These are phyloP conservation scores for Penicillium sp. DNA, from an alignment of 2,329 filamentous ascomycete species.

Conservation along the genomic window DNA sequence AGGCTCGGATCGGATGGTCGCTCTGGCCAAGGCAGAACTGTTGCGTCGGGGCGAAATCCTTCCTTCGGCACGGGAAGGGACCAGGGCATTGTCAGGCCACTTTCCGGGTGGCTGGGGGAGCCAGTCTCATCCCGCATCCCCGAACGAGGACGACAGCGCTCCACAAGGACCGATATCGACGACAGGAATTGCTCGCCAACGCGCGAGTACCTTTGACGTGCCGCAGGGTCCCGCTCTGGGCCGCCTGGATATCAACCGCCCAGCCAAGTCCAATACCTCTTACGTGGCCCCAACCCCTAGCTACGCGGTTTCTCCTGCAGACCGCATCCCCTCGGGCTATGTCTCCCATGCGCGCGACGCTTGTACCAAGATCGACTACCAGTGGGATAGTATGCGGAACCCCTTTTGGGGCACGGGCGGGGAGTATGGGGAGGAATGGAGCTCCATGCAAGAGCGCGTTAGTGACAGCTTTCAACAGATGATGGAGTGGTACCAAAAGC, in stretches of 20 bases:
- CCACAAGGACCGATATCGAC: neutral
- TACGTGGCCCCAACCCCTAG: constrained; percentile 78
- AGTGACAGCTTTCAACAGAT: constrained; percentile 74
- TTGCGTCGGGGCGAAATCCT: constrained; percentile 70
- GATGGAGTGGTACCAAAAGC: constrained; percentile 75
- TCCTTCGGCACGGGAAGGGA: constrained; percentile 43
- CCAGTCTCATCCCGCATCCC: constrained; percentile 27
- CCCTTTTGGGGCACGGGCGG: constrained; percentile 87
- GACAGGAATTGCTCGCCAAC: constrained; percentile 39
- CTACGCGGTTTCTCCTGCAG: constrained; percentile 77
- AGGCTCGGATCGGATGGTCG: constrained; percentile 81
- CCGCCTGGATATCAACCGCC: constrained; percentile 34
- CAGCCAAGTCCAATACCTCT: constrained; percentile 36
- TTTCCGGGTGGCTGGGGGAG: constrained; percentile 60
- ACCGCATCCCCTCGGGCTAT: constrained; percentile 83
- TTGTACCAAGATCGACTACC: constrained; percentile 84
- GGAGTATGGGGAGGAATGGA: constrained; percentile 90
- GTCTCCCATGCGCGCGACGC: constrained; percentile 86
- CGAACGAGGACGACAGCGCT: constrained; percentile 29
- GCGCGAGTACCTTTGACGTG: constrained; percentile 49
- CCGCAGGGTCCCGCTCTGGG: constrained; percentile 31
- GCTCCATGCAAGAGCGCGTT: constrained; percentile 89
- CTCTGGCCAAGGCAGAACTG: constrained; percentile 82
- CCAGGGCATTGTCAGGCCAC: constrained; percentile 43
- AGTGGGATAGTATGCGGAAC: constrained; percentile 88